Conservation (phyloP, 2,329 filamentous ascomycete species). For the Ophidiomyces ophidiicola region DNA sequence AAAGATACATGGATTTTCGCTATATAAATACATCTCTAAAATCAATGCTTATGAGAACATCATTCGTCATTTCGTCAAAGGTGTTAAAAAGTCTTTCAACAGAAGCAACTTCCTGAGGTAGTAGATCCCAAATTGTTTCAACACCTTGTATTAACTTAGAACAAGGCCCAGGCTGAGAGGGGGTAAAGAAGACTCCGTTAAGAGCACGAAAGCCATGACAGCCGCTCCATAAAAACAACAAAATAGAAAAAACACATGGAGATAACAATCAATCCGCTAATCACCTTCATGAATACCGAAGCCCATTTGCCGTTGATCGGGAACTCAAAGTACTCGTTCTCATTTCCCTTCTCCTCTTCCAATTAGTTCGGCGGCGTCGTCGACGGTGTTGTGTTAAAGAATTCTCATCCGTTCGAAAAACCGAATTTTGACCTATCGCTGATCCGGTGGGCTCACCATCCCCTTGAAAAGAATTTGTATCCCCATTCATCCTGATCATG, state of each 20-base stretch:
- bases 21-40: constrained; percentile 11
- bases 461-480: no score
- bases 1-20: background rate
- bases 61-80: constrained; percentile 4
- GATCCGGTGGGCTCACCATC: no score
- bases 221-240: no score
- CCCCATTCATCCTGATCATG: background rate
- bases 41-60: constrained; percentile 2
- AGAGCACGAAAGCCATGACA: no score
- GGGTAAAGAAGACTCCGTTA: no score
- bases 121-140: constrained; percentile 10
- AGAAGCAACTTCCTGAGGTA: constrained; percentile 6
- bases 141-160: constrained; percentile 1
- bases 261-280: background rate
- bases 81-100: constrained; percentile 7
- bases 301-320: constrained; percentile 2
- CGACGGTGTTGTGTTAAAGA: constrained; percentile 10
- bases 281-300: constrained; percentile 1
- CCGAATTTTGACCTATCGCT: background rate
- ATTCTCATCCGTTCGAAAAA: background rate
- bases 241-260: no score
- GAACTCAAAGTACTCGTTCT: constrained; percentile 4
- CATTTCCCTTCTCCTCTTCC: constrained; percentile 9
- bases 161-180: no score
- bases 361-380: constrained; percentile 14